phyloP scores from a whole-genome alignment of 225 moss, liverwort and hornwort genomes.

The Antitrichia curtipendula region DNA sequence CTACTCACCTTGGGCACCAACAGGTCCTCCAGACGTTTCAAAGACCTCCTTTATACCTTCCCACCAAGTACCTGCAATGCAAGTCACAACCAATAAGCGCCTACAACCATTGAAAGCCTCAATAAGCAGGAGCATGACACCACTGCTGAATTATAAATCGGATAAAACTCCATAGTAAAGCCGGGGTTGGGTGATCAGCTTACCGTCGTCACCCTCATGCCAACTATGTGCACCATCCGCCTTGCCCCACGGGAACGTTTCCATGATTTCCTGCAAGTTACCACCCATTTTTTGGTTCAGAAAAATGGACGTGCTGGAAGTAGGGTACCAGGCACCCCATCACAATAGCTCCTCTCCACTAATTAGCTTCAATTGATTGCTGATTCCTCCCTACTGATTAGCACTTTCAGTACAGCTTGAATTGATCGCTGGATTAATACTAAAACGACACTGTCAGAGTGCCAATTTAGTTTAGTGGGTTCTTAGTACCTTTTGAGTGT shows the following conservation, averaged over 20 bases:
- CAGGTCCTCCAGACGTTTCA: slow-evolving; percentile 45
- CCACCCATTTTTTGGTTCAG: neutral
- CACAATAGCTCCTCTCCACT: neutral
- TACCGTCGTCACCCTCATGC: slow-evolving; percentile 67
- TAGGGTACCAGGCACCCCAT: neutral
- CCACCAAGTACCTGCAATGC: slow-evolving; percentile 38
- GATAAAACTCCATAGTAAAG: neutral
- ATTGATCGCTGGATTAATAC: neutral
- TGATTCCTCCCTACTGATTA: neutral
- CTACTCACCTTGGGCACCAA: slow-evolving; percentile 42
- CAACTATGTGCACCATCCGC: slow-evolving; percentile 76
- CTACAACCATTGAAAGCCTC: neutral
- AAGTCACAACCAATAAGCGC: neutral
- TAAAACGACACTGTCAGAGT: neutral
- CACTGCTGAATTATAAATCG: neutral
- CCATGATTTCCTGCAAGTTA: slow-evolving; percentile 22
- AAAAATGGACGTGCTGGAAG: neutral
- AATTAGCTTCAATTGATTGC: neutral
- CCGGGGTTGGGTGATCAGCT: neutral
- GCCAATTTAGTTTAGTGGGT: neutral
- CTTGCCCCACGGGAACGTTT: slow-evolving; percentile 50
- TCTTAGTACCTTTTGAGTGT: neutral
- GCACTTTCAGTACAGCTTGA: neutral
- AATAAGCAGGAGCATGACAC: neutral
- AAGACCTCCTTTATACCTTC: slow-evolving; percentile 45